A percentile compares a stretch with the other conserved stretches of the same genome.
These are phyloP conservation scores for Cryptococcus sp. DNA, from an alignment of 1,284 basidiomycete genomes.

Conservation along the genomic window DNA sequence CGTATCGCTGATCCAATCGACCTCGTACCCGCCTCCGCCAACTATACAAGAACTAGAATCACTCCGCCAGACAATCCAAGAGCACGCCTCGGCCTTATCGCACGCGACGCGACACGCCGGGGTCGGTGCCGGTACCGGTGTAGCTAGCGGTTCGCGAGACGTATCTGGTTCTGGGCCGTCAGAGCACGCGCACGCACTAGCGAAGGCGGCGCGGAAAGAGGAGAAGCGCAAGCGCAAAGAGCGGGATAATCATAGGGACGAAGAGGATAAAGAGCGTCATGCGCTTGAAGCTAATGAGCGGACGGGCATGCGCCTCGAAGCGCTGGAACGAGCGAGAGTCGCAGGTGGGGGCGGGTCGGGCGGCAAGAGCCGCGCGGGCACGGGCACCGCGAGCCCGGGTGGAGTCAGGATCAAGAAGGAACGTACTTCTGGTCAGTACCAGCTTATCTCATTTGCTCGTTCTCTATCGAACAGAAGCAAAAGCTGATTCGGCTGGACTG, in stretches of 20 bases:
- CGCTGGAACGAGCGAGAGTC: constrained; percentile 28
- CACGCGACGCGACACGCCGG: constrained; percentile 56
- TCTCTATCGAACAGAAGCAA: background rate
- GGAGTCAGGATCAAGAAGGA: constrained; percentile 43
- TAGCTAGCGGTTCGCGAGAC: constrained; percentile 61
- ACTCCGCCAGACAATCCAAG: constrained; percentile 64
- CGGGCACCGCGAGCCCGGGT: constrained; percentile 19
- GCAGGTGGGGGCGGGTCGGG: constrained; percentile 6
- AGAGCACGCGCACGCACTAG: constrained; percentile 6
- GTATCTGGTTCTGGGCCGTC: constrained; percentile 2
- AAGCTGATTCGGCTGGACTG: background rate
- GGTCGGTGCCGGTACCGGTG: constrained; percentile 52
- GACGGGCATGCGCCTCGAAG: constrained; percentile 35
- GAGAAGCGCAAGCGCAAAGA: constrained; percentile 65
- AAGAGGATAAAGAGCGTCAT: constrained; percentile 64
- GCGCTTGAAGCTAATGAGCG: constrained; percentile 39
- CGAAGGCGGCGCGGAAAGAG: constrained; percentile 67
- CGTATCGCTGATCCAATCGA: constrained; percentile 39
- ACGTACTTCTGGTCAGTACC: constrained; percentile 38
- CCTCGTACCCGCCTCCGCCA: constrained; percentile 59
- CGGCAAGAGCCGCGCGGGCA: constrained; percentile 15
- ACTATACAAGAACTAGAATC: constrained; percentile 69
- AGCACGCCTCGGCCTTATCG: constrained; percentile 60
- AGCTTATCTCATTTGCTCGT: background rate
- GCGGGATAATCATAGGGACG: constrained; percentile 45